Evolutionary conservation across 2,329 filamentous ascomycete genomes (phyloP).

Genomic region (Colletotrichum melonis): DNA sequence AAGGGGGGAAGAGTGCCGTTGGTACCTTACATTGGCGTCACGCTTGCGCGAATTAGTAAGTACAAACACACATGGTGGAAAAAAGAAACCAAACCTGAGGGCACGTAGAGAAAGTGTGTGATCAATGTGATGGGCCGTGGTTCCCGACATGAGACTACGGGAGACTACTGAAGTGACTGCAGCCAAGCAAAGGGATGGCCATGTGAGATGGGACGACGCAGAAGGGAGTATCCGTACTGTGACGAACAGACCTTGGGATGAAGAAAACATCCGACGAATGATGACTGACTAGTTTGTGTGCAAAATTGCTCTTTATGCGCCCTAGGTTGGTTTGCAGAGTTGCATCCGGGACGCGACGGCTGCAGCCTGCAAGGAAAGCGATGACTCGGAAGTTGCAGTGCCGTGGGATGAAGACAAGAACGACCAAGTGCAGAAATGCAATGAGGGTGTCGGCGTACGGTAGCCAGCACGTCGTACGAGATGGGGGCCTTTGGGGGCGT

Average conservation of each 20-base stretch:
- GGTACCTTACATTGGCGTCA: not conserved
- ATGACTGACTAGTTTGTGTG: not conserved
- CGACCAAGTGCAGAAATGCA: not conserved
- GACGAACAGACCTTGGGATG: not conserved
- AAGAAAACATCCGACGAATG: not conserved
- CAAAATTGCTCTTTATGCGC: not conserved
- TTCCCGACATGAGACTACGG: not conserved
- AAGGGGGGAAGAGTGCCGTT: not conserved
- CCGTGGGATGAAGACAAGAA: slow-evolving; percentile 6
- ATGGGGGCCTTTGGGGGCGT: not conserved
- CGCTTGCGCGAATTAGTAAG: not conserved
- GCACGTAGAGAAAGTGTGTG: not conserved
- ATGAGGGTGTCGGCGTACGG: not conserved
- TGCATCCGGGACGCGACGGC: not conserved
- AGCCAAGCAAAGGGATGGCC: not conserved
- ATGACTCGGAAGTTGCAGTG: not conserved
- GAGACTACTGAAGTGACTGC: not conserved
- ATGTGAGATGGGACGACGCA: not conserved
- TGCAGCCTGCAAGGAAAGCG: not conserved
- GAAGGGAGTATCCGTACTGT: not conserved
- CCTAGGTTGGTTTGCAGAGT: not conserved
- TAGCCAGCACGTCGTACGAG: slow-evolving; percentile 4
- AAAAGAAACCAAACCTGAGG: not conserved
- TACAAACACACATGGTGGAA: not conserved
- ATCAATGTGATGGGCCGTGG: not conserved